Conservation (phyloP, 2,329 filamentous ascomycete species). For the Fonsecaea erecta region DNA sequence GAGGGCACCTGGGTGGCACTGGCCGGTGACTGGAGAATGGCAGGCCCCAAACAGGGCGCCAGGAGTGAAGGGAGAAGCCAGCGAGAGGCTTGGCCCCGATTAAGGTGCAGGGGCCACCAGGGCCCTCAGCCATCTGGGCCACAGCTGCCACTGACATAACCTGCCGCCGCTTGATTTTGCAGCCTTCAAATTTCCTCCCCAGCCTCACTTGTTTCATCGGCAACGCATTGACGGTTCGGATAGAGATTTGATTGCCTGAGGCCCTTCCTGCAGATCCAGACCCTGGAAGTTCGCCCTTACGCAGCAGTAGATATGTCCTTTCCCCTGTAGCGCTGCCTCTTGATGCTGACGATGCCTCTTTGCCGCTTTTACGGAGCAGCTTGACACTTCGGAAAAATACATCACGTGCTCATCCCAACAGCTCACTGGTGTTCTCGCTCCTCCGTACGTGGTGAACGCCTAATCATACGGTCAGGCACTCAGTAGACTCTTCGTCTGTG, state of each 20-base stretch:
- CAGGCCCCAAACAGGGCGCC: neutral
- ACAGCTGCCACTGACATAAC: slow-evolving; percentile 12
- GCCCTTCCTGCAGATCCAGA: neutral
- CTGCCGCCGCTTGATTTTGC: neutral
- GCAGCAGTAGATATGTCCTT: neutral
- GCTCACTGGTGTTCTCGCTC: neutral
- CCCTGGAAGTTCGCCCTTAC: neutral
- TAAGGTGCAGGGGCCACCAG: slow-evolving; percentile 7
- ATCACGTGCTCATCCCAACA: neutral
- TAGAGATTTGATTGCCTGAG: slow-evolving; percentile 8
- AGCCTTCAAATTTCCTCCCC: slow-evolving; percentile 10
- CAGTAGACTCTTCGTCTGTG: neutral
- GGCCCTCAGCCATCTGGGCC: neutral
- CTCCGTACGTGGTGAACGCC: slow-evolving; percentile 2
- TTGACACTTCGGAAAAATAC: neutral
- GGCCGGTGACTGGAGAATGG: neutral
- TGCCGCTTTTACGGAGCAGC: neutral
- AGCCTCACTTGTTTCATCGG: slow-evolving; percentile 27
- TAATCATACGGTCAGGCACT: slow-evolving; percentile 1
- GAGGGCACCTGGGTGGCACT: slow-evolving; percentile 16
- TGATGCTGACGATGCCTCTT: neutral
- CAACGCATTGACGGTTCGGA: neutral
- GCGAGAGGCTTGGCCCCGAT: slow-evolving; percentile 7
- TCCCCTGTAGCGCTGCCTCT: neutral
- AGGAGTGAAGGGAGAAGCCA: slow-evolving; percentile 8